Base-by-base conservation (phyloP, 495 filamentous ascomycete species). In the Immersiella caudata region DNA sequence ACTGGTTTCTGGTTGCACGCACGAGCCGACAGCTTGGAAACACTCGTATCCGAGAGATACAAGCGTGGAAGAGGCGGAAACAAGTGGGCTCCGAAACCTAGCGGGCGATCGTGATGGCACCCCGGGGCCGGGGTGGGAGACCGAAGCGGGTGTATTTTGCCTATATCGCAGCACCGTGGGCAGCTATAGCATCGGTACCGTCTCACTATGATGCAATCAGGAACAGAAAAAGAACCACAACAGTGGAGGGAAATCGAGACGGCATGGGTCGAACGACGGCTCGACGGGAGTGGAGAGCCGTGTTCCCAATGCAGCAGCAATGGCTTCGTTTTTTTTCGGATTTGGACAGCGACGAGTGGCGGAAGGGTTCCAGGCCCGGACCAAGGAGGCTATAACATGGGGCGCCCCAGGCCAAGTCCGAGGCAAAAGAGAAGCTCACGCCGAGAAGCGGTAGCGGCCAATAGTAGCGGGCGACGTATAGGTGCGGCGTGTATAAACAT, bases 101-200 rank as follows among this genome's bases (percentile, higher is more conserved):
- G 40, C 40, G 40, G 40, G 40, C 9, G 40, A 46, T 46, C 40
- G 40, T 46, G 40, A 14, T 46, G 2, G 40, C 11, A 46, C 40
- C 40, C 40, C 40, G 40, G 40, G 40, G 9, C 40, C 14, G 9
- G 40, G 40, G 40, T 18, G 16, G 40, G 40, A 46, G 40, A 64
- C 21, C 25, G 46, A 25, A 51, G 29, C 51, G 54, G 52, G 20
- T 35, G 63, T 16, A 65, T 65, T 65, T 40, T 65, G 63, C 63
- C 63, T 65, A 65, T 65, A 58, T 58, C 40, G 57, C 26, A 21
- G 57, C 21, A 33, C 57, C 33, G 57, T 59, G 57, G 57, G 57
- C 25, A 59, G 18, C 27, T 27, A 33, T 27, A 59, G 57, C n/a
- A n/a, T 59, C 57, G 40, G 40, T 46, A 46, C 40, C 40, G 11